Conservation (phyloP, 2,329 filamentous ascomycete species). For the Ceratocystis cubensis region DNA sequence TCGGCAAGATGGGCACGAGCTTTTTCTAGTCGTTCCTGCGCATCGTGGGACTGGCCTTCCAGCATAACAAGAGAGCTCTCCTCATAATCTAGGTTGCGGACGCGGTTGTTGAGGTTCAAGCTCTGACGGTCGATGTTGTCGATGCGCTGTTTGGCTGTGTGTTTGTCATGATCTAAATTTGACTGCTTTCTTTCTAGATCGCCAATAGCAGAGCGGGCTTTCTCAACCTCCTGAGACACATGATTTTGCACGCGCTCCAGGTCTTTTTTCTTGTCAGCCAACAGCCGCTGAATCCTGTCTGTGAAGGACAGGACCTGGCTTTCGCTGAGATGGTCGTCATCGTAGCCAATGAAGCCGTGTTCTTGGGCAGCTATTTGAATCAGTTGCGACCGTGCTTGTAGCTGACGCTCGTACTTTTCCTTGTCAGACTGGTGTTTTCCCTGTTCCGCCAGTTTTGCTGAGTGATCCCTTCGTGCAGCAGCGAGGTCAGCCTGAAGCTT, state of each 20-base stretch:
- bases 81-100: constrained; percentile 66
- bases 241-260: constrained; percentile 63
- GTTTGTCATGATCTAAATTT: constrained; percentile 59
- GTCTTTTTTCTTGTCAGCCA: constrained; percentile 65
- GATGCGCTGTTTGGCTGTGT: constrained; percentile 61
- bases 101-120: constrained; percentile 50
- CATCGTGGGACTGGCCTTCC: constrained; percentile 59
- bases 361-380: constrained; percentile 64
- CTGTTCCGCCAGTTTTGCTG: constrained; percentile 47
- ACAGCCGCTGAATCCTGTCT: constrained; percentile 59
- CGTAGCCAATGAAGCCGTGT: constrained; percentile 74
- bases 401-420: constrained; percentile 70
- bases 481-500: constrained; percentile 45
- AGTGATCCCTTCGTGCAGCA: constrained; percentile 35
- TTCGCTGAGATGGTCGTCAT: constrained; percentile 58
- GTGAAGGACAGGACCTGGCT: constrained; percentile 63
- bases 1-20: constrained; percentile 50
- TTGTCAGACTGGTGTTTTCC: constrained; percentile 78
- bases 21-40: constrained; percentile 48
- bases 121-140: constrained; percentile 59
- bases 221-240: constrained; percentile 59
- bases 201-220: constrained; percentile 59
- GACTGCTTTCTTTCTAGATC: constrained; percentile 63
- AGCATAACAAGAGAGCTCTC: constrained; percentile 72
- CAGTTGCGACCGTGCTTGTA: constrained; percentile 57